A percentile compares a stretch with the other conserved stretches of the same genome.
phyloP scores from a whole-genome alignment of 345 rosid genomes.

The Bruguiera gymnorhiza region DNA sequence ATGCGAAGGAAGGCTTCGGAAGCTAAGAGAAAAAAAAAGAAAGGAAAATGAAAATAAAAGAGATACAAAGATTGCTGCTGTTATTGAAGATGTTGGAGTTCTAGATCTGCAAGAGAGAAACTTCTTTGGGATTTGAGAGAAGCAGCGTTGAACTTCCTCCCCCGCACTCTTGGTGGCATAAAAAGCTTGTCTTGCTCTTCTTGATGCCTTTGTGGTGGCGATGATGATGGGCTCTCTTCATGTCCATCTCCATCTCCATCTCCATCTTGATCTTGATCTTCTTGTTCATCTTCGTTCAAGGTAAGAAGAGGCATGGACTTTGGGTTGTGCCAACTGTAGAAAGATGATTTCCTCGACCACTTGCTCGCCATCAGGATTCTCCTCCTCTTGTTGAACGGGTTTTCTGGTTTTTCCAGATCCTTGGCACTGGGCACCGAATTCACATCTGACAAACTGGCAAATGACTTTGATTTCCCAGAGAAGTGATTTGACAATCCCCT shows the following conservation, averaged over 20 bases:
- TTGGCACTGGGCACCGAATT: slow-evolving; percentile 25
- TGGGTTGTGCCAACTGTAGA: slow-evolving; percentile 52
- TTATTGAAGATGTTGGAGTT: slow-evolving; percentile 15
- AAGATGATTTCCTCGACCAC: slow-evolving; percentile 36
- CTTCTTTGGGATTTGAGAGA: slow-evolving; percentile 54
- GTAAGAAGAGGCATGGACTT: slow-evolving; percentile 80
- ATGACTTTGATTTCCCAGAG: slow-evolving; percentile 79
- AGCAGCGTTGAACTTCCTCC: slow-evolving; percentile 25
- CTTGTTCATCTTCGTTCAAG: slow-evolving; percentile 37
- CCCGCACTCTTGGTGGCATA: neutral
- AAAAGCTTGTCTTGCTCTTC: neutral
- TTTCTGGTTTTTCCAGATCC: slow-evolving; percentile 64
- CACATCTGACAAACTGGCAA: slow-evolving; percentile 56
- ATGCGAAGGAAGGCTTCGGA: too few relatives aligned
- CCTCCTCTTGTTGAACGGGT: slow-evolving; percentile 74
- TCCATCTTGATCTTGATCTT: neutral
- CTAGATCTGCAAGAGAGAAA: slow-evolving; percentile 71
- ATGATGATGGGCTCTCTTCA: slow-evolving; percentile 18
- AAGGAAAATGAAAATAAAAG: neutral
- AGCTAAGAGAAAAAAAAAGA: neutral
- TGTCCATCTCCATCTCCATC: neutral
- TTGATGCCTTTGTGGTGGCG: neutral
- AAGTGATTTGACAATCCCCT: slow-evolving; percentile 78
- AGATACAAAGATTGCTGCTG: neutral
- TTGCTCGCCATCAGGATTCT: slow-evolving; percentile 56